Evolutionary conservation across 257 asterid genomes (phyloP).

Genomic region (Solanum infundibuliforme): DNA sequence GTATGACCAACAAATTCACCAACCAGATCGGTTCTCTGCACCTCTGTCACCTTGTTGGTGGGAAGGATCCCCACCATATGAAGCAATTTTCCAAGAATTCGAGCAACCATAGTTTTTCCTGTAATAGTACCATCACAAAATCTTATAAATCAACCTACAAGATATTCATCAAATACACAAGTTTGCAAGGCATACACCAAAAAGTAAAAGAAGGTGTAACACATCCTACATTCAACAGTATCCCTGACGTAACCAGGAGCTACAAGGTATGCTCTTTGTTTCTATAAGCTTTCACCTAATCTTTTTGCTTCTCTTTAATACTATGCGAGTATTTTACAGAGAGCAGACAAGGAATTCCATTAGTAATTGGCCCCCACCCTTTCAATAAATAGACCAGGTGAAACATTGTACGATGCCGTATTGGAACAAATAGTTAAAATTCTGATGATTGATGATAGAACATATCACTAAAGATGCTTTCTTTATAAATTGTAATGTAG

Average conservation of each 20-base stretch:
- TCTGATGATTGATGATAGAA: neutral
- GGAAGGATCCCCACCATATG: conserved; percentile 84
- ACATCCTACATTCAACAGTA: neutral
- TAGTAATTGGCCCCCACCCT: neutral
- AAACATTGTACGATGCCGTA: neutral
- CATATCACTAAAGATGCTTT: neutral
- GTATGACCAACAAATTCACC: conserved; percentile 85
- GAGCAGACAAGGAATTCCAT: neutral
- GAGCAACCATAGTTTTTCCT: conserved; percentile 91
- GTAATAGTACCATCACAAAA: conserved; percentile 1
- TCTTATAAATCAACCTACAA: neutral
- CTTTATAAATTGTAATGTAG: neutral
- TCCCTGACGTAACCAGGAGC: neutral
- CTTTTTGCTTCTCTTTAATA: neutral
- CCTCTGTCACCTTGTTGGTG: conserved; percentile 74
- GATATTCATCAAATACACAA: neutral
- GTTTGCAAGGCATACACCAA: neutral
- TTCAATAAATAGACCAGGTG: neutral
- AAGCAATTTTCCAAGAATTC: conserved; percentile 74
- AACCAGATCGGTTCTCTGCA: conserved; percentile 88
- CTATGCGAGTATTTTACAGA: neutral
- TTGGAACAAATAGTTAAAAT: neutral
- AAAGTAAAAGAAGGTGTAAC: neutral
- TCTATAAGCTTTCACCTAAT: neutral
- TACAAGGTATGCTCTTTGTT: neutral